phyloP scores from a whole-genome alignment of 495 filamentous ascomycete genomes.

The Tetracladium marchalianum region DNA sequence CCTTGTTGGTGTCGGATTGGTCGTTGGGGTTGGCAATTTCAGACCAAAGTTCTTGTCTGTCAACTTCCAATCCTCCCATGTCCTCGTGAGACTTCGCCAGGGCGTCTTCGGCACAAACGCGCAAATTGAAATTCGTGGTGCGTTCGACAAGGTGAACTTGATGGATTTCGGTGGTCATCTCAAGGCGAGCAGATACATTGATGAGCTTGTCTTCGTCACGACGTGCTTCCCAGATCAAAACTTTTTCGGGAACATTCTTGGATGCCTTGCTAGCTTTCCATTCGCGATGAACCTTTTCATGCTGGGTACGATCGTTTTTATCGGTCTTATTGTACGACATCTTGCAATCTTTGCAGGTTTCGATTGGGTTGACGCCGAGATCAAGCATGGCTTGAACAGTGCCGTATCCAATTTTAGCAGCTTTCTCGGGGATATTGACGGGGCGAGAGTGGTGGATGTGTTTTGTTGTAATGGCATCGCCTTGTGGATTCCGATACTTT shows the following conservation, averaged over 20 bases:
- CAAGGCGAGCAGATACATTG: background rate
- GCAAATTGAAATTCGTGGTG: background rate
- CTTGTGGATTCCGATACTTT: too few species aligned
- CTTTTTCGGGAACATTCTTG: too few species aligned
- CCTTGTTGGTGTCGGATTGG: background rate
- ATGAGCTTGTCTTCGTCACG: too few species aligned
- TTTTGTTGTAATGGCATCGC: too few species aligned
- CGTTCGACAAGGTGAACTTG: background rate
- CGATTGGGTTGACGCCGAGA: background rate
- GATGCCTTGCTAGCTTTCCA: too few species aligned
- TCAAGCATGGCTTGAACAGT: conserved; percentile 4
- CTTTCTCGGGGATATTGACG: background rate
- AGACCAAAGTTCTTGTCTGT: background rate
- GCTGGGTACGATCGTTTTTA: background rate
- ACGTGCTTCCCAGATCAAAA: too few species aligned
- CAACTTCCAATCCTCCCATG: background rate
- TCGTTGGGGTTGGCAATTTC: background rate
- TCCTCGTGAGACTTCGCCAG: background rate
- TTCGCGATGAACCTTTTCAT: background rate
- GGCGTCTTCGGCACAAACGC: background rate
- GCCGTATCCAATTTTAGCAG: background rate
- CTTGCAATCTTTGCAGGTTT: conserved; percentile 2
- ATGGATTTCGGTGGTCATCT: background rate
- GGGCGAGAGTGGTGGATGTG: too few species aligned
- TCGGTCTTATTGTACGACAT: conserved; percentile 10